Evolutionary conservation across 257 asterid genomes (phyloP).

Genomic region (Fraxinus pennsylvanica): DNA sequence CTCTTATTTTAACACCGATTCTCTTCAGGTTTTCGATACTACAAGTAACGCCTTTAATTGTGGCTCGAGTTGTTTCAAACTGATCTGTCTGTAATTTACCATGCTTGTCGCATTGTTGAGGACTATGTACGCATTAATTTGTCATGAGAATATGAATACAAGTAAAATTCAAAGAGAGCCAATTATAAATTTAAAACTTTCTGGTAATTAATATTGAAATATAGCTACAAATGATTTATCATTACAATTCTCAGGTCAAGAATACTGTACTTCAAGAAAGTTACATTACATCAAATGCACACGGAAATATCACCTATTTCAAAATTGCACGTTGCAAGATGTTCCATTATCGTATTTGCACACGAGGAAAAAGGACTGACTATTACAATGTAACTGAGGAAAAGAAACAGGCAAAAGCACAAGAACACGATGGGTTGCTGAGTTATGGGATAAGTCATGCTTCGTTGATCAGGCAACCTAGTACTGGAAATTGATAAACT

Average conservation of each 20-base stretch:
- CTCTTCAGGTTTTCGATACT: not conserved
- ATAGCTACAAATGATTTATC: not conserved
- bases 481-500: not conserved
- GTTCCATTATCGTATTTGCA: not conserved
- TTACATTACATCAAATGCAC: not conserved
- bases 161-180: not conserved
- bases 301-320: not conserved
- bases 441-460: slow-evolving; percentile 14
- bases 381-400: not conserved
- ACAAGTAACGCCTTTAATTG: not conserved
- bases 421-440: not conserved
- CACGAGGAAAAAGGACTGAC: not conserved
- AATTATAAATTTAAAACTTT: not conserved
- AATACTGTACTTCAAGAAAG: not conserved
- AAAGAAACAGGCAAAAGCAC: not conserved
- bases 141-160: not conserved
- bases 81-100: not conserved
- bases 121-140: not conserved
- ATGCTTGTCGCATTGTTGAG: not conserved
- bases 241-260: not conserved
- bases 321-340: not conserved
- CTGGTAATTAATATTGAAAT: not conserved
- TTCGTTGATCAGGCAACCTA: not conserved
- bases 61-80: not conserved
- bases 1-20: not conserved